Evolutionary conservation across 192 early-diverging fungal genomes (phyloP).

Genomic region (Coemansia sp.): DNA sequence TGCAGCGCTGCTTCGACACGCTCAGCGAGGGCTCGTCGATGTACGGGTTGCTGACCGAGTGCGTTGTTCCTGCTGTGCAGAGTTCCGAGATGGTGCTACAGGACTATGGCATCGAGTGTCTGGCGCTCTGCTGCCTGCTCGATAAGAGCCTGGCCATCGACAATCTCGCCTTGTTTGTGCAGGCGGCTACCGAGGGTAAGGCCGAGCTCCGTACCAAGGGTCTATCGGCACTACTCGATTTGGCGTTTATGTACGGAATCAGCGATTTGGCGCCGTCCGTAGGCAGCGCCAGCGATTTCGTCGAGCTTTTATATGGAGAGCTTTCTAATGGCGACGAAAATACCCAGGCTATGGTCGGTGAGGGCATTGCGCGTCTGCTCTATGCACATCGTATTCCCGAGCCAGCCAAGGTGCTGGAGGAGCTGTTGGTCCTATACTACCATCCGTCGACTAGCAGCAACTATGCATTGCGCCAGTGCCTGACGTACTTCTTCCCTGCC

Average conservation of each 20-base stretch:
- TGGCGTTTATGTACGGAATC: conserved; percentile 56
- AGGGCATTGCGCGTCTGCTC: conserved; percentile 77
- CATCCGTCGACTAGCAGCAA: conserved; percentile 69
- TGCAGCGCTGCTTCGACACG: conserved; percentile 68
- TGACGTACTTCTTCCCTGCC: conserved; percentile 87
- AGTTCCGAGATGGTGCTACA: conserved; percentile 66
- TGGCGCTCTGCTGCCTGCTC: conserved; percentile 75
- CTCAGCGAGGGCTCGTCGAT: conserved; percentile 71
- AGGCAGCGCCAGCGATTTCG: conserved; percentile 45
- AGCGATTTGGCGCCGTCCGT: conserved; percentile 46
- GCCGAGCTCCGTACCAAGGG: conserved; percentile 66
- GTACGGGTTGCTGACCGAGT: conserved; percentile 71
- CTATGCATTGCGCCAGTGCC: conserved; percentile 74
- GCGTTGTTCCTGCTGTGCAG: conserved; percentile 72
- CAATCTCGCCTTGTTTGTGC: conserved; percentile 72
- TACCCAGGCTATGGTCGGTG: conserved; percentile 70
- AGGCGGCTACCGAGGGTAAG: conserved; percentile 55
- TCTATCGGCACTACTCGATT: conserved; percentile 64
- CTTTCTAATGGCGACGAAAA: conserved; percentile 61
- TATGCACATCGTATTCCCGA: conserved; percentile 58
- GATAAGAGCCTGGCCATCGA: conserved; percentile 74
- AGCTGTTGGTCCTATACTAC: conserved; percentile 81
- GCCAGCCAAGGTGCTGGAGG: conserved; percentile 58
- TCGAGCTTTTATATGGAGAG: conserved; percentile 56
- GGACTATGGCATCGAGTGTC: conserved; percentile 79